These are phyloP conservation scores for Nigrograna mackinnonii DNA, from an alignment of 2,329 filamentous ascomycete species.

Conservation along the genomic window DNA sequence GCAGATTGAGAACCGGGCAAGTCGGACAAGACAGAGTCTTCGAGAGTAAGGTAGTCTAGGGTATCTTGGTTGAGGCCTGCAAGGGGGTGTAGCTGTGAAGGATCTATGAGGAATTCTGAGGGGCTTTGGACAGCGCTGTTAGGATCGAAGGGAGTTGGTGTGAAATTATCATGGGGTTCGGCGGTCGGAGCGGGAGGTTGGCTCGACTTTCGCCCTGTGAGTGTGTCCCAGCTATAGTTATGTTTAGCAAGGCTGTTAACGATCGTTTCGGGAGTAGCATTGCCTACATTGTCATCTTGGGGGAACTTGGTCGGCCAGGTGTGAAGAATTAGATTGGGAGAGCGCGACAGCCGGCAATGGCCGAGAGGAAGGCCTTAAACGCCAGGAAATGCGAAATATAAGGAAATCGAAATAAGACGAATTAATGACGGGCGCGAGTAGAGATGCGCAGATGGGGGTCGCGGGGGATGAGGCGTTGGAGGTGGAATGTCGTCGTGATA, in stretches of 20 bases:
- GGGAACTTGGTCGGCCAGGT: slow-evolving; percentile 10
- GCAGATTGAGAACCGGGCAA: slow-evolving; percentile 84
- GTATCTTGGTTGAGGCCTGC: slow-evolving; percentile 91
- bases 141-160: slow-evolving; percentile 68
- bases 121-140: slow-evolving; percentile 74
- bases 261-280: too few relatives aligned
- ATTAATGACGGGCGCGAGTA: slow-evolving; percentile 10
- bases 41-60: slow-evolving; percentile 91
- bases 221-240: slow-evolving; percentile 57
- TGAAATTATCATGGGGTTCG: slow-evolving; percentile 53
- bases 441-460: slow-evolving; percentile 33
- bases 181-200: slow-evolving; percentile 49
- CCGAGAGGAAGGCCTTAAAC: slow-evolving; percentile 17
- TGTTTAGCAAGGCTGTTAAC: too few relatives aligned
- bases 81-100: slow-evolving; percentile 86
- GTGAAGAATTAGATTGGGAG: slow-evolving; percentile 12
- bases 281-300: slow-evolving; percentile 42
- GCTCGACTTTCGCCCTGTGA: slow-evolving; percentile 62
- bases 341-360: slow-evolving; percentile 23
- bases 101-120: slow-evolving; percentile 88
- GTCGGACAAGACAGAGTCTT: slow-evolving; percentile 86
- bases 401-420: slow-evolving; percentile 10
- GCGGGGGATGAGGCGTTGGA: slow-evolving; percentile 18
- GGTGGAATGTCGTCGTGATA: slow-evolving; percentile 21
- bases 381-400: slow-evolving; percentile 18